phyloP scores from a whole-genome alignment of 2,329 filamentous ascomycete genomes.

The Geosmithia flava region DNA sequence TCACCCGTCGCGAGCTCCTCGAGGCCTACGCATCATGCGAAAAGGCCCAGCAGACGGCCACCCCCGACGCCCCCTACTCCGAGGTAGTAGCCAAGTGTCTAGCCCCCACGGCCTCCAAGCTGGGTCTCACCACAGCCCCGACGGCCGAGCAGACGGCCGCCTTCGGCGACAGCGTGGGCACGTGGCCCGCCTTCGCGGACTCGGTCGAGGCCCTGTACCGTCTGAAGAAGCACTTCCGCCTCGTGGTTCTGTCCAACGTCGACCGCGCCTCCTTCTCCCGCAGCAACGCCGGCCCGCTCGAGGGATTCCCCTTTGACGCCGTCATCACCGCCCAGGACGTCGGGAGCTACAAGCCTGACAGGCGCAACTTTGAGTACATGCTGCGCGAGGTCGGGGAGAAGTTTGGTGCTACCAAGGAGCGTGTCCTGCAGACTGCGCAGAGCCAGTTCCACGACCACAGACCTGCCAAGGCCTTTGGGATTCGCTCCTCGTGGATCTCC shows the following conservation, averaged over 20 bases:
- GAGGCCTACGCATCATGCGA: constrained; percentile 28
- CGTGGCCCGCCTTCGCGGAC: constrained; percentile 48
- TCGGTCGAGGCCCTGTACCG: constrained; percentile 39
- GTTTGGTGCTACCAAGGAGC: constrained; percentile 41
- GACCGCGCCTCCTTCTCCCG: constrained; percentile 36
- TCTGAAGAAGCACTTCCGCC: constrained; percentile 39
- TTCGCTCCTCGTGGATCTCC: constrained; percentile 51
- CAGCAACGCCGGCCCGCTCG: constrained; percentile 30
- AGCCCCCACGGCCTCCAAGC: constrained; percentile 29
- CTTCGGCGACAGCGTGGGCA: constrained; percentile 39
- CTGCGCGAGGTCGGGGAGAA: constrained; percentile 35
- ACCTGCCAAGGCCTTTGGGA: constrained; percentile 44
- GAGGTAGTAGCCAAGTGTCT: constrained; percentile 40
- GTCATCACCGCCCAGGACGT: constrained; percentile 60
- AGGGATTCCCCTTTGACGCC: constrained; percentile 41
- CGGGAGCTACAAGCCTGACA: constrained; percentile 58
- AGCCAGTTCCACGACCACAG: constrained; percentile 60
- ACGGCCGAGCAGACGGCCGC: constrained; percentile 24
- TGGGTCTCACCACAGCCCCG: constrained; percentile 19
- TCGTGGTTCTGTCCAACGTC: constrained; percentile 46
- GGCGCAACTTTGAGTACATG: constrained; percentile 54
- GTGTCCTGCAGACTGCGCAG: constrained; percentile 56
- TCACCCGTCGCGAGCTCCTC: constrained; percentile 24
- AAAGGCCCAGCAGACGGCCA: constrained; percentile 37
- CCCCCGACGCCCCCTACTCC: constrained; percentile 47